Conservation (phyloP, 1,284 basidiomycete species). For the Sanguinoderma infundibulare region DNA sequence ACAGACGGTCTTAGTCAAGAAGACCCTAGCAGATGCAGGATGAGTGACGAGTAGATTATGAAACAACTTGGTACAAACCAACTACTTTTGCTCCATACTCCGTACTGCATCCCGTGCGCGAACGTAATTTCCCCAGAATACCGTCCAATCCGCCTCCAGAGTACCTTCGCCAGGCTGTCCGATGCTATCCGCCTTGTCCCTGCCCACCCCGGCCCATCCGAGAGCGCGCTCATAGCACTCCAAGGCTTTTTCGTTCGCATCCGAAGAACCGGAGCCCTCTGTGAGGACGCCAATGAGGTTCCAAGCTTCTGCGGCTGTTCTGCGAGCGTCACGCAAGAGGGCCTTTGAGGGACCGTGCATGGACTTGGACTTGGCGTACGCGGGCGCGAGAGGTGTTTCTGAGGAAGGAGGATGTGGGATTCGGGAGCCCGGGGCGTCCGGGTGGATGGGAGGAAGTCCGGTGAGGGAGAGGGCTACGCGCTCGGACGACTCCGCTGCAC, state of each 20-base stretch:
- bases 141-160: constrained; percentile 60
- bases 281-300: constrained; percentile 56
- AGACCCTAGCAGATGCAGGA: no score
- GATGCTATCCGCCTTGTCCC: constrained; percentile 39
- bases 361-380: constrained; percentile 48
- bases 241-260: constrained; percentile 44
- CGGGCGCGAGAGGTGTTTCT: constrained; percentile 46
- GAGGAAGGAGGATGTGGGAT: constrained; percentile 49
- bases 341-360: constrained; percentile 61
- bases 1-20: no score
- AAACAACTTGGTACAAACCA: background rate
- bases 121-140: constrained; percentile 53
- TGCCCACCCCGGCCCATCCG: constrained; percentile 60
- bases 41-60: background rate
- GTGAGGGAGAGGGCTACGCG: constrained; percentile 62
- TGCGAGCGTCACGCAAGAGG: constrained; percentile 69
- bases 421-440: constrained; percentile 42
- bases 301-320: constrained; percentile 75
- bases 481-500: constrained; percentile 71
- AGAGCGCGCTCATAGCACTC: constrained; percentile 66
- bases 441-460: constrained; percentile 42
- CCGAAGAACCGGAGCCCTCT: constrained; percentile 40
- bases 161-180: constrained; percentile 53
- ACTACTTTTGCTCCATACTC: constrained; percentile 17
- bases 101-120: constrained; percentile 40